These are phyloP conservation scores for Emmonsiellopsis sp. DNA, from an alignment of 2,329 filamentous ascomycete genomes.

Conservation along the genomic window DNA sequence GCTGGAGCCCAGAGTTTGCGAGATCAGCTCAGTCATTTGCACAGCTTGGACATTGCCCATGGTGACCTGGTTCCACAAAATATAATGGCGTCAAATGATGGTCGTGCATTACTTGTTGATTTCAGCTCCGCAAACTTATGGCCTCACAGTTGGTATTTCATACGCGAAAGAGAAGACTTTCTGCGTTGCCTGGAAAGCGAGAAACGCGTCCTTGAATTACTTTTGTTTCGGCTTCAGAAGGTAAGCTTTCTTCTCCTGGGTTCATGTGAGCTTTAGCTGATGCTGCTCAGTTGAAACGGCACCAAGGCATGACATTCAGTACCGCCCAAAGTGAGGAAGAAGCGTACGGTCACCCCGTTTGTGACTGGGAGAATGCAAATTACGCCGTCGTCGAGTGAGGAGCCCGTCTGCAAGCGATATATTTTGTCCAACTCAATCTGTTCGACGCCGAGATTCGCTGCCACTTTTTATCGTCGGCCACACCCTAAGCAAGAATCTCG, in stretches of 20 bases:
- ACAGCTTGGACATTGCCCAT: conserved; percentile 1
- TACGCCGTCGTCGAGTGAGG: conserved; percentile 2
- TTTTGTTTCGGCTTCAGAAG: conserved; percentile 4
- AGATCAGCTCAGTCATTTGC: conserved; percentile 3
- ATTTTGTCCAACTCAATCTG: background rate
- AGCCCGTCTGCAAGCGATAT: background rate
- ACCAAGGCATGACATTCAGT: conserved; percentile 1
- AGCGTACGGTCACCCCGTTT: background rate
- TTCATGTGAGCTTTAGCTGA: conserved; percentile 1
- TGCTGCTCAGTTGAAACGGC: conserved; percentile 1
- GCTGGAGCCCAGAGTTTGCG: conserved; percentile 1
- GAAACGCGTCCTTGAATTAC: background rate
- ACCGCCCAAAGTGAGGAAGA: background rate
- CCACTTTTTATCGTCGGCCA: background rate
- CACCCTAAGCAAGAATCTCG: background rate
- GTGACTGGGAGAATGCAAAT: conserved; percentile 2
- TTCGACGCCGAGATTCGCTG: background rate
- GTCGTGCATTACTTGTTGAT: background rate
- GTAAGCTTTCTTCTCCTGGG: background rate
- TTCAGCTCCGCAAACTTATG: conserved; percentile 2
- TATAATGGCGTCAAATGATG: conserved; percentile 5
- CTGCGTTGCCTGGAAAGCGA: background rate
- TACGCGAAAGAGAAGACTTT: conserved; percentile 2
- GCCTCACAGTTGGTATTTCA: background rate
- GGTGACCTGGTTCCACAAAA: conserved; percentile 1